Percentiles rank a stretch among this genome's conserved stretches.
These are phyloP conservation scores for Aspergillus japonicus DNA, from an alignment of 2,329 filamentous ascomycete species.

Conservation along the genomic window DNA sequence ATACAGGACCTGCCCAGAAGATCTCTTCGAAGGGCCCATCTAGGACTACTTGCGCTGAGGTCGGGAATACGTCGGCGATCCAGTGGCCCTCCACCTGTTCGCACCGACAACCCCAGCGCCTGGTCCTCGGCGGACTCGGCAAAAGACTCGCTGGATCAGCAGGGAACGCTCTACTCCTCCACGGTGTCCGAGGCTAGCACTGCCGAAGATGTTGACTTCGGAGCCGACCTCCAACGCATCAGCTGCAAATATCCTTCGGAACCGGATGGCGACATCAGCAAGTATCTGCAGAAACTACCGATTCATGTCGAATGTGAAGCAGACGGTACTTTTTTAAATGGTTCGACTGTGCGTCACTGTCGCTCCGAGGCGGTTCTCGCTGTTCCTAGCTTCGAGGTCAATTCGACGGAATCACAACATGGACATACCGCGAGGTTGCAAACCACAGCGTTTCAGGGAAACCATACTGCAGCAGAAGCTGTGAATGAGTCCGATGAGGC, in stretches of 20 bases:
- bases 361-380: neutral
- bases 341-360: neutral
- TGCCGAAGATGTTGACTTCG: constrained; percentile 30
- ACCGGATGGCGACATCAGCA: constrained; percentile 6
- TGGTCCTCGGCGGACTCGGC: constrained; percentile 22
- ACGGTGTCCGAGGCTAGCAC: constrained; percentile 31
- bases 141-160: constrained; percentile 18
- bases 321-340: neutral
- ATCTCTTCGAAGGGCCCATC: constrained; percentile 34
- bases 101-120: neutral
- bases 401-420: neutral
- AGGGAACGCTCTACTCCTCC: constrained; percentile 17
- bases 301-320: constrained; percentile 10
- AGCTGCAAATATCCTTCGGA: constrained; percentile 19
- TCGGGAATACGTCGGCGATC: constrained; percentile 27
- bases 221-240: constrained; percentile 27
- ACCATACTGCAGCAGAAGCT: neutral
- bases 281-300: constrained; percentile 5
- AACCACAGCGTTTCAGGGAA: neutral
- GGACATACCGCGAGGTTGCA: neutral
- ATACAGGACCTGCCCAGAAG: constrained; percentile 28
- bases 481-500: neutral
- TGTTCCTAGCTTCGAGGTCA: neutral
- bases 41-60: constrained; percentile 31
- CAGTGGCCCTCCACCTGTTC: neutral